phyloP scores from a whole-genome alignment of 2,329 filamentous ascomycete species.

The Colletotrichum chrysophilum region DNA sequence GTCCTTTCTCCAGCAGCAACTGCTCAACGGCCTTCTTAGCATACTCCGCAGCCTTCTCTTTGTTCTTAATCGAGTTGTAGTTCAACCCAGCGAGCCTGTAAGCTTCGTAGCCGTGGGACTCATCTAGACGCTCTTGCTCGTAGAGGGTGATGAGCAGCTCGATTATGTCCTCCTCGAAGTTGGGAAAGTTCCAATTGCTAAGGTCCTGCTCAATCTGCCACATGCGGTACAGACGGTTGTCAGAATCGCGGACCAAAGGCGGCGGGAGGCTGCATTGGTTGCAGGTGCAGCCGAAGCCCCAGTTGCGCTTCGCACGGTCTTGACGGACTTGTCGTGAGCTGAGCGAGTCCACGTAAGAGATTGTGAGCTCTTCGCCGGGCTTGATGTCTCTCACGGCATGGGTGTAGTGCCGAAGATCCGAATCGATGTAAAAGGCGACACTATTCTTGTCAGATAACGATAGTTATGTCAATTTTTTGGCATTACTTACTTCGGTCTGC shows the following conservation, averaged over 20 bases:
- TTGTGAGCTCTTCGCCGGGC: slow-evolving; percentile 38
- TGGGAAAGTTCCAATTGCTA: slow-evolving; percentile 14
- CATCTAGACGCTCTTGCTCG: slow-evolving; percentile 23
- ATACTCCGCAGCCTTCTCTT: slow-evolving; percentile 41
- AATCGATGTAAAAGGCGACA: slow-evolving; percentile 30
- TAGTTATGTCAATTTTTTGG: too few species aligned
- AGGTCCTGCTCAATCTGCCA: slow-evolving; percentile 23
- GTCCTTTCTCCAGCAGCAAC: slow-evolving; percentile 28
- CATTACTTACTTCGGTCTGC: slow-evolving; percentile 34
- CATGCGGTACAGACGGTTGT: slow-evolving; percentile 24
- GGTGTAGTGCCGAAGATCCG: slow-evolving; percentile 36
- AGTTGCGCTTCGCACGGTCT: slow-evolving; percentile 27
- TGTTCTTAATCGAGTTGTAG: slow-evolving; percentile 41
- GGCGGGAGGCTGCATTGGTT: slow-evolving; percentile 27
- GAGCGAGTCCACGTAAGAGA: slow-evolving; percentile 31
- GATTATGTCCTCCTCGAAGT: slow-evolving; percentile 23
- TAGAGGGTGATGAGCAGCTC: slow-evolving; percentile 25
- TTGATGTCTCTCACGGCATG: slow-evolving; percentile 39
- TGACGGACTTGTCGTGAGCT: slow-evolving; percentile 25
- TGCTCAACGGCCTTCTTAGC: slow-evolving; percentile 41
- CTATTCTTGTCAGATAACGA: too few species aligned
- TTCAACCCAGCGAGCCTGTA: slow-evolving; percentile 43
- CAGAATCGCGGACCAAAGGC: slow-evolving; percentile 19
- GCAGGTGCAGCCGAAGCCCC: slow-evolving; percentile 31
- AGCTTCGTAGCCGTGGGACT: slow-evolving; percentile 34